These are phyloP conservation scores for Eucalyptus dawsonii DNA, from an alignment of 345 rosid species.

Conservation along the genomic window DNA sequence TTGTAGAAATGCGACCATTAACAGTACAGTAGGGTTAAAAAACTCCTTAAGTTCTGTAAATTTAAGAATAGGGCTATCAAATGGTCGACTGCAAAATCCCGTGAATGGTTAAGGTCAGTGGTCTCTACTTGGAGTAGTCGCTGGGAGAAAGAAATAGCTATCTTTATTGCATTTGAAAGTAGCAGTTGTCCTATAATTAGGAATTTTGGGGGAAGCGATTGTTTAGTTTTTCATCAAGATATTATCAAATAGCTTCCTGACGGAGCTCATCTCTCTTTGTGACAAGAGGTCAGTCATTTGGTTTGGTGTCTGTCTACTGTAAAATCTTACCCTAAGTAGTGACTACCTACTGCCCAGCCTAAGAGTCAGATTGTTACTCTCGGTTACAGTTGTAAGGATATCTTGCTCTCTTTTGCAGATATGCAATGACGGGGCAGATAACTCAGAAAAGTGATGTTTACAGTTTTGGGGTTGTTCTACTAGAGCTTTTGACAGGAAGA, in stretches of 20 bases:
- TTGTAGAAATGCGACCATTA: neutral
- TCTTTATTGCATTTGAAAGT: neutral
- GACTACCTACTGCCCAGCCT: neutral
- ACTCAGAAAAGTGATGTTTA: constrained; percentile 94
- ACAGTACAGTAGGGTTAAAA: neutral
- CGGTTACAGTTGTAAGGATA: neutral
- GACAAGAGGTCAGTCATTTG: neutral
- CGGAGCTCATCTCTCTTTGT: neutral
- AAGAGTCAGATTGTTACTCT: neutral
- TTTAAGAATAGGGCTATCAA: neutral
- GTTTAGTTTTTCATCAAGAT: neutral
- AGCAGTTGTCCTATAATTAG: neutral
- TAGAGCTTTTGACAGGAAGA: constrained; percentile 91
- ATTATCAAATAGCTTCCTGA: neutral
- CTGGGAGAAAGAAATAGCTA: neutral
- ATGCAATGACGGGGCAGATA: constrained; percentile 94
- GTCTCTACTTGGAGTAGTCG: neutral
- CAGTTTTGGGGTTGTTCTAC: constrained; percentile 92
- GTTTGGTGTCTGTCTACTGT: neutral
- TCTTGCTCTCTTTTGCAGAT: constrained; percentile 21
- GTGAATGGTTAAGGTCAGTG: neutral
- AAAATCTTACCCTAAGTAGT: neutral
- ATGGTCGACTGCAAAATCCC: neutral
- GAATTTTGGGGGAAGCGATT: neutral
- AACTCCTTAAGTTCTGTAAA: neutral